Evolutionary conservation across 495 filamentous ascomycete species (phyloP), one percentile per base, ranked within the genome.

Genomic region (Podospora pseudocomata): DNA sequence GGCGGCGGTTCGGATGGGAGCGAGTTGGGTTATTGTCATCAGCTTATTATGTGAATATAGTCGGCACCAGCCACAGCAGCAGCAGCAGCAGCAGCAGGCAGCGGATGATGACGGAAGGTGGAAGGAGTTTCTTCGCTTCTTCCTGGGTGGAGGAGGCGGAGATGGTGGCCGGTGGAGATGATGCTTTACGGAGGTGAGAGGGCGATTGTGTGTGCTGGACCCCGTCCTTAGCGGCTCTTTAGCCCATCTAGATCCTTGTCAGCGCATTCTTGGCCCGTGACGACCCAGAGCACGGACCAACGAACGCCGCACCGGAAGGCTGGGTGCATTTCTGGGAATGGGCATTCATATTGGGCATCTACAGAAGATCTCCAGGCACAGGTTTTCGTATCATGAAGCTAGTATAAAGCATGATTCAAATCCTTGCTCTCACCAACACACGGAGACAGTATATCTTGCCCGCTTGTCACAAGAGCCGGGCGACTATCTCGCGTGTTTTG

Each of bases 1-100:
- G 55, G 55, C 55, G 23, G 55, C 55, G 55, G 55, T 58, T 58
- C 55, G 55, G 55, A 58, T 58, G 55, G 55, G 55, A 58, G n/a
- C 13, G 13, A 58, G 19, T 58, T 7, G 6, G 15, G 0, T 19
- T 6, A 20, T 18, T 20, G 55, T 20, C 11, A 26, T 58, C 5
- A 13, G 11, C 34, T 39, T 49, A 16, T 5, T 13, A 13, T 49
- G 39, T 0, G 9, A 9, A 49, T 6, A 49, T 58, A 26, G n/a
- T 58, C 1, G 23, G 55, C 55, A 58, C 7, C 5, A 19, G 55
- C n/a, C n/a, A 26, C 55, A 26, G 54, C 16, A 56, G 15, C 23
- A 4, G 53, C 55, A 26, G 53, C 16, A 56, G 15, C 20, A 4
- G 13, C 55, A 26, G 53, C 16, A 56, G 15, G 20, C 20, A 18